Evolutionary conservation across 2,329 filamentous ascomycete species (phyloP).

Genomic region (Arthrobotrys conoides): DNA sequence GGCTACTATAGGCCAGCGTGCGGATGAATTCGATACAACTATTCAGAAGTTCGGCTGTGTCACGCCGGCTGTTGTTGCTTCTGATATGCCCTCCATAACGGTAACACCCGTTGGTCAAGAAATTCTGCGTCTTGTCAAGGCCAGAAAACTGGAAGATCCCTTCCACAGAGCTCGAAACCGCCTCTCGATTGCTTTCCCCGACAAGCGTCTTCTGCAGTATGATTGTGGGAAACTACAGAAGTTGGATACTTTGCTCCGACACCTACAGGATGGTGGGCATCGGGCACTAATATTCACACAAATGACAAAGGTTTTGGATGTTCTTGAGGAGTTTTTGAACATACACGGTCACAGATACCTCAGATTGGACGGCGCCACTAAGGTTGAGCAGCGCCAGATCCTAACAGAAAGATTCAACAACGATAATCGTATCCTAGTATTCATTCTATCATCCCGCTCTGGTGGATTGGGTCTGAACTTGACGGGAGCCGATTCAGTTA

Average conservation of each 20-base stretch:
- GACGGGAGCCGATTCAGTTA: slow-evolving; percentile 95
- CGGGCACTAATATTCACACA: slow-evolving; percentile 98
- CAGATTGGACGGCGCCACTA: slow-evolving; percentile 94
- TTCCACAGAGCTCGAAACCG: slow-evolving; percentile 96
- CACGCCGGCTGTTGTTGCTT: slow-evolving; percentile 87
- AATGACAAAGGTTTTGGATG: slow-evolving; percentile 98
- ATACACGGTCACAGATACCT: slow-evolving; percentile 98
- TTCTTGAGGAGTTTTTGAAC: slow-evolving; percentile 96
- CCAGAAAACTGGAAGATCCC: slow-evolving; percentile 78
- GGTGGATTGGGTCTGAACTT: slow-evolving; percentile 96
- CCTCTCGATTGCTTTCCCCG: slow-evolving; percentile 94
- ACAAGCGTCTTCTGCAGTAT: slow-evolving; percentile 95
- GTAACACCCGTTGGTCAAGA: slow-evolving; percentile 75
- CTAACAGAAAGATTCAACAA: slow-evolving; percentile 97
- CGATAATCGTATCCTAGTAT: slow-evolving; percentile 90
- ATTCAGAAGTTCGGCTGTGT: slow-evolving; percentile 93
- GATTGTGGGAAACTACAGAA: slow-evolving; percentile 97
- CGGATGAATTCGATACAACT: slow-evolving; percentile 78
- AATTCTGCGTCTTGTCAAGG: slow-evolving; percentile 72
- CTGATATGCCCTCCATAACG: slow-evolving; percentile 79
- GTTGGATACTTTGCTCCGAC: slow-evolving; percentile 86
- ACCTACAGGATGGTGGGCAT: slow-evolving; percentile 89
- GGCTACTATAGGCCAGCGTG: slow-evolving; percentile 80
- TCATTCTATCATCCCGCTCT: slow-evolving; percentile 94
- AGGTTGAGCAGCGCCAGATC: slow-evolving; percentile 94